Evolutionary conservation across 1,284 basidiomycete species (phyloP), one percentile per base, ranked within the genome.

Genomic region (Microbotryomycetes sp.): DNA sequence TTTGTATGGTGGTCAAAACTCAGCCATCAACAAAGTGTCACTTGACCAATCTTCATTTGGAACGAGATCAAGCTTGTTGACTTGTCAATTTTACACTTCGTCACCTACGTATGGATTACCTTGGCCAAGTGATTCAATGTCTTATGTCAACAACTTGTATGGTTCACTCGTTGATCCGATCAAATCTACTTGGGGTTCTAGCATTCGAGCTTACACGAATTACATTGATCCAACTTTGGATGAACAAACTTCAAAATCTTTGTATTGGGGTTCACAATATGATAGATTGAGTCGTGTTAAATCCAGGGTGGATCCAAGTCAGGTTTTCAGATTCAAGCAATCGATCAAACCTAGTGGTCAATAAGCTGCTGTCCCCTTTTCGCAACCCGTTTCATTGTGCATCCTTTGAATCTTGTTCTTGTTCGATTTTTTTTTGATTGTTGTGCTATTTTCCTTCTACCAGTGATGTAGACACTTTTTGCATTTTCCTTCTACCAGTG

Each of bases 71-170:
- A 69, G 70, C 16, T 71, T 73, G 32, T 60, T 75, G 7, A 65
- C 58, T 15, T 73, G 71, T 58, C 75, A 76, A 53, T 65, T 76
- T 49, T 76, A 76, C 59, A 74, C 74, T 1, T 62, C 22, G 56
- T 56, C 65, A 29, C 49, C 66, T 16, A 67, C 68, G 9, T 70
- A 68, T 49, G 61, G 55, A 6, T 62, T 60, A 5, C 69, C 70
- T 4, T 73, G 64, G 52, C 65, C 66, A 6, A 51, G 64, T 12
- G 54, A 61, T 3, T 70, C 68, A 0, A 42, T 67, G 31, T 32
- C 53, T 4, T 73, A 70, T 42, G 61, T 71, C 1, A 52, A 68
- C 52, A 62, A 63, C 28, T 64, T 69, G 65, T 64, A 42, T 31
- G 46, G 56, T 46, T 58, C 63, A 2, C 19, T 69, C 23, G 58